Evolutionary conservation across 2,329 filamentous ascomycete species (phyloP).

Genomic region (Epichloe festucae): DNA sequence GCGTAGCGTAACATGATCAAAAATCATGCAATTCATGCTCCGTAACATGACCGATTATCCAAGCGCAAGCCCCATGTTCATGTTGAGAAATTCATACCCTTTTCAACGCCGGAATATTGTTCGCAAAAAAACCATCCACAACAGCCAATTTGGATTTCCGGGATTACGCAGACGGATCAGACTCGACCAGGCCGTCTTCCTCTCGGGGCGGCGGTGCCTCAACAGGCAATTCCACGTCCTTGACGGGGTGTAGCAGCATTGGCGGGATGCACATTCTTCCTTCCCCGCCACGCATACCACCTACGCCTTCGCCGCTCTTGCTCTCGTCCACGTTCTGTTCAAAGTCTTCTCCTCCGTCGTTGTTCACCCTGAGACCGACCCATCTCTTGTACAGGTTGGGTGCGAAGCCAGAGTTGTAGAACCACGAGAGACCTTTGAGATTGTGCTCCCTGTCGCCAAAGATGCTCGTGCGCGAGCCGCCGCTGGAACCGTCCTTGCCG

Average conservation of each 20-base stretch:
- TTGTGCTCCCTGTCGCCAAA: conserved; percentile 85
- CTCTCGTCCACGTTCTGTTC: conserved; percentile 46
- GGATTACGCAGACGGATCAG: conserved; percentile 32
- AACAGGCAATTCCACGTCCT: conserved; percentile 56
- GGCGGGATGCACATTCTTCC: conserved; percentile 84
- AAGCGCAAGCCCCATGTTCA: no score
- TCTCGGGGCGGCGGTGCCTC: conserved; percentile 40
- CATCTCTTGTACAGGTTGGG: conserved; percentile 73
- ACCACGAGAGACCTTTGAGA: conserved; percentile 77
- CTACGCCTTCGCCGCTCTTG: conserved; percentile 35
- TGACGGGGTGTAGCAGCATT: conserved; percentile 82
- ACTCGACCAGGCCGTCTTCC: conserved; percentile 21
- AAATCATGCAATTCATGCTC: no score
- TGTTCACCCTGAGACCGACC: conserved; percentile 70
- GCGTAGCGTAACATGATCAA: no score
- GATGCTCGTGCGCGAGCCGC: conserved; percentile 58
- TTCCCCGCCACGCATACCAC: conserved; percentile 51
- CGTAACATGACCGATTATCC: no score
- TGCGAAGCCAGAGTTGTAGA: conserved; percentile 76
- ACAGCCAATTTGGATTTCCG: conserved; percentile 4
- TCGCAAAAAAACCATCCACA: background rate
- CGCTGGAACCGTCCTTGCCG: conserved; percentile 59
- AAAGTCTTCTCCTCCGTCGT: conserved; percentile 65
- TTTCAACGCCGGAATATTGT: background rate
- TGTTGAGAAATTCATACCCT: background rate